Conservation (phyloP, 345 rosid species). For the Citrus maxima region DNA sequence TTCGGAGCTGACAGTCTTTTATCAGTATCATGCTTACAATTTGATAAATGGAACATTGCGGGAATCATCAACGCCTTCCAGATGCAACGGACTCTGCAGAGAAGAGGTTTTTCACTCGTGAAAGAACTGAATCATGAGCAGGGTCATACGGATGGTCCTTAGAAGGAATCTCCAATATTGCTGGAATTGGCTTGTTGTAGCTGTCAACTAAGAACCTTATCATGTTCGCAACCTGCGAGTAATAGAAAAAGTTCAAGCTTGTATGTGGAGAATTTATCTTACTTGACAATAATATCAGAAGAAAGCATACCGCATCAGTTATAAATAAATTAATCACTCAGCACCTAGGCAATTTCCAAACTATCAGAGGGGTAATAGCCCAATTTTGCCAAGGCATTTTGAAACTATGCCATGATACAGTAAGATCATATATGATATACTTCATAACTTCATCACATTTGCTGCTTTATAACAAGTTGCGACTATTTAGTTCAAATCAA, state of each 20-base stretch:
- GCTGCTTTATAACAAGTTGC: neutral
- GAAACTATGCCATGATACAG: neutral
- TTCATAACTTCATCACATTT: neutral
- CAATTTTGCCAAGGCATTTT: neutral
- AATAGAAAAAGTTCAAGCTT: neutral
- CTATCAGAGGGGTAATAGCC: neutral
- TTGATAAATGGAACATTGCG: neutral
- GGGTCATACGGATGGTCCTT: conserved; percentile 28
- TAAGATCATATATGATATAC: neutral
- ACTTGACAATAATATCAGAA: neutral
- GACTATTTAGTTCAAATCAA: neutral
- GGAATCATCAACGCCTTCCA: conserved; percentile 10
- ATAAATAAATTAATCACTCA: neutral
- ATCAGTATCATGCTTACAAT: conserved; percentile 16
- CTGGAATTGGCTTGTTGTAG: conserved; percentile 26
- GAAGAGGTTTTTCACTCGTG: conserved; percentile 25
- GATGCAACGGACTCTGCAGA: conserved; percentile 16
- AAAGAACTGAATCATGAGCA: conserved; percentile 21
- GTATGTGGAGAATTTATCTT: neutral
- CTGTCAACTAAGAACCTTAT: conserved; percentile 22
- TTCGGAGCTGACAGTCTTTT: neutral
- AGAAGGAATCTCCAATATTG: conserved; percentile 29
- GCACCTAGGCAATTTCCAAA: neutral
- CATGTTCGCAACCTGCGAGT: conserved; percentile 23
- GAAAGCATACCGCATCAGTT: neutral